These are phyloP conservation scores for Clavariopsis aquatica DNA, from an alignment of 495 filamentous ascomycete species.

Conservation along the genomic window DNA sequence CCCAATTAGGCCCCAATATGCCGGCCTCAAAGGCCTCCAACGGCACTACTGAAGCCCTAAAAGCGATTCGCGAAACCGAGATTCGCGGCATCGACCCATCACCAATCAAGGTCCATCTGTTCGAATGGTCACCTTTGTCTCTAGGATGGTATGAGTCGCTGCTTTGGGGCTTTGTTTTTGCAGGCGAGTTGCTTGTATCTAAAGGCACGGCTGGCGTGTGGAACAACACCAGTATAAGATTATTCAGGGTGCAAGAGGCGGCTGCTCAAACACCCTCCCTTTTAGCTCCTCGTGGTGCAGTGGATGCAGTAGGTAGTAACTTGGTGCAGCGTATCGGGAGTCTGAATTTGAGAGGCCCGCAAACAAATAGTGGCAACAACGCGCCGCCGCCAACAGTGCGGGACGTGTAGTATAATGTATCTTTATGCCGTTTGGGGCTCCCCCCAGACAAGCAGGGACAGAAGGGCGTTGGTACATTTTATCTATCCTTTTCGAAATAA, in stretches of 20 bases:
- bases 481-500: neutral
- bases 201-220: constrained; percentile 92
- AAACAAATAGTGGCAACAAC: neutral
- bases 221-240: constrained; percentile 84
- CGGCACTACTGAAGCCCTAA: constrained; percentile 35
- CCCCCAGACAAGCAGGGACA: neutral
- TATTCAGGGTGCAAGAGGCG: constrained; percentile 88
- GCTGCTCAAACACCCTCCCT: constrained; percentile 77
- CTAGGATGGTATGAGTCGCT: constrained; percentile 96
- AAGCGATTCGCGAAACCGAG: constrained; percentile 38
- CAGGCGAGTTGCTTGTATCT: constrained; percentile 81
- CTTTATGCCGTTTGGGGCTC: no score
- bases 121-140: constrained; percentile 90
- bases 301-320: constrained; percentile 92
- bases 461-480: constrained; percentile 1
- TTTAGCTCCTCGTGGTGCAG: constrained; percentile 81
- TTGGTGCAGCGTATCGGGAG: constrained; percentile 85
- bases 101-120: constrained; percentile 77
- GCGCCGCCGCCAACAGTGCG: constrained; percentile 32
- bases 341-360: constrained; percentile 56
- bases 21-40: constrained; percentile 49
- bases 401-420: constrained; percentile 31
- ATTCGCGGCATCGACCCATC: constrained; percentile 72
- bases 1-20: constrained; percentile 53
- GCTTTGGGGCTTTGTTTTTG: constrained; percentile 94